A percentile compares a stretch with the other conserved stretches of the same genome.
phyloP scores from a whole-genome alignment of 2,329 filamentous ascomycete species.

The Pseudocercospora vitis region DNA sequence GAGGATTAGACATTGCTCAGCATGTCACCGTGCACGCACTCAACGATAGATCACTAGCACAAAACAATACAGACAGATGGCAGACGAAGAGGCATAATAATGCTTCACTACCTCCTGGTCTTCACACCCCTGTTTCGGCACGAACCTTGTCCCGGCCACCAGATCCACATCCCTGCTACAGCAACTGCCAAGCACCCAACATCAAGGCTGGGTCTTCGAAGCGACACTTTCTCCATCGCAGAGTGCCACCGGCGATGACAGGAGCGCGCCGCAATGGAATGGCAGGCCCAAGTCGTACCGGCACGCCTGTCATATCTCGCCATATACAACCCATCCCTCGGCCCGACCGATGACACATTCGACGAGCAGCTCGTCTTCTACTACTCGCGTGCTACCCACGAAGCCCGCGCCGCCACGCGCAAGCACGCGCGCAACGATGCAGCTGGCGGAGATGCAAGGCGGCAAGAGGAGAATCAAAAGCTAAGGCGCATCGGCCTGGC shows the following conservation, averaged over 20 bases:
- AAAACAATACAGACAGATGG: too few species aligned
- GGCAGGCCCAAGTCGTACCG: slow-evolving; percentile 49
- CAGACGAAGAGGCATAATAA: too few species aligned
- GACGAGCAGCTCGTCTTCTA: slow-evolving; percentile 91
- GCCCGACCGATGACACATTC: slow-evolving; percentile 69
- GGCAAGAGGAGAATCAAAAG: slow-evolving; percentile 76
- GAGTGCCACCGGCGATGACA: slow-evolving; percentile 12
- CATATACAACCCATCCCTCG: slow-evolving; percentile 89
- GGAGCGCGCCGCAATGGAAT: slow-evolving; percentile 31
- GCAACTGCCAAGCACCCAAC: not conserved
- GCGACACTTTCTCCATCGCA: not conserved
- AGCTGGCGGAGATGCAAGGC: slow-evolving; percentile 39
- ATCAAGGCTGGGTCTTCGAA: too few species aligned
- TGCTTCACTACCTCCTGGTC: too few species aligned
- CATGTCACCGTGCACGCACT: too few species aligned
- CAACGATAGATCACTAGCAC: too few species aligned
- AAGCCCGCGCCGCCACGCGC: slow-evolving; percentile 30
- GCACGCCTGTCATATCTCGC: slow-evolving; percentile 87
- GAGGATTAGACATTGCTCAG: too few species aligned
- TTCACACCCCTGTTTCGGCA: not conserved
- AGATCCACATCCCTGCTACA: slow-evolving; percentile 4
- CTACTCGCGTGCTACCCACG: slow-evolving; percentile 55
- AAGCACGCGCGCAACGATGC: slow-evolving; percentile 34
- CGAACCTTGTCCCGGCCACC: not conserved
- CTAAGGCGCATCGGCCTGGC: slow-evolving; percentile 91